These are phyloP conservation scores for Solanum pennellii DNA, from an alignment of 257 asterid species.

Conservation along the genomic window DNA sequence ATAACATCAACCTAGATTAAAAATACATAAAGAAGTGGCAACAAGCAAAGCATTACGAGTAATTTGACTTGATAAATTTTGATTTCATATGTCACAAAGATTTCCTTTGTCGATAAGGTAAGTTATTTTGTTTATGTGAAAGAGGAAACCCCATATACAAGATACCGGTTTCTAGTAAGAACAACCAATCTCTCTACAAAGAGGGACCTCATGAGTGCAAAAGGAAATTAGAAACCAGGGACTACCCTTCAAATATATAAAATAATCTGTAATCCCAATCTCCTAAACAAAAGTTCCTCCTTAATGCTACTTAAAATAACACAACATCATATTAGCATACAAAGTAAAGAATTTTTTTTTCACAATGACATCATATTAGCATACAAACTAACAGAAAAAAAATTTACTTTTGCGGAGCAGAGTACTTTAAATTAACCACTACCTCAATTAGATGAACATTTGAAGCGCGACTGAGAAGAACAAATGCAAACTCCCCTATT, in stretches of 20 bases:
- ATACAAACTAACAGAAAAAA: neutral
- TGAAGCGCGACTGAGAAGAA: constrained; percentile 78
- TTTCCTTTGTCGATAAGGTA: neutral
- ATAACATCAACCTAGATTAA: neutral
- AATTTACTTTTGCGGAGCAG: neutral
- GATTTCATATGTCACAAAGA: neutral
- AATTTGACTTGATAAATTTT: neutral
- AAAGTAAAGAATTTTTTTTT: neutral
- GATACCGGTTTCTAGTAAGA: neutral
- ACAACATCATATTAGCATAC: neutral
- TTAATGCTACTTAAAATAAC: neutral
- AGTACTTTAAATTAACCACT: neutral
- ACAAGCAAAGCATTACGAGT: neutral
- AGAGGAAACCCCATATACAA: neutral
- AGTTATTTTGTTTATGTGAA: neutral
- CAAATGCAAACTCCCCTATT: constrained; percentile 88
- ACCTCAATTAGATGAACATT: constrained; percentile 77
- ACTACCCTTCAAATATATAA: neutral
- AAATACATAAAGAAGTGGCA: neutral
- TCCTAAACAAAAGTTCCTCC: neutral
- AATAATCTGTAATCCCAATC: neutral
- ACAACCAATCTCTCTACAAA: neutral
- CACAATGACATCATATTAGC: neutral
- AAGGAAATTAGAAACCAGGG: neutral
- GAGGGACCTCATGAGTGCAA: neutral